Conservation (phyloP, 106 monocot species). For the Dioscorea zingiberensis region DNA sequence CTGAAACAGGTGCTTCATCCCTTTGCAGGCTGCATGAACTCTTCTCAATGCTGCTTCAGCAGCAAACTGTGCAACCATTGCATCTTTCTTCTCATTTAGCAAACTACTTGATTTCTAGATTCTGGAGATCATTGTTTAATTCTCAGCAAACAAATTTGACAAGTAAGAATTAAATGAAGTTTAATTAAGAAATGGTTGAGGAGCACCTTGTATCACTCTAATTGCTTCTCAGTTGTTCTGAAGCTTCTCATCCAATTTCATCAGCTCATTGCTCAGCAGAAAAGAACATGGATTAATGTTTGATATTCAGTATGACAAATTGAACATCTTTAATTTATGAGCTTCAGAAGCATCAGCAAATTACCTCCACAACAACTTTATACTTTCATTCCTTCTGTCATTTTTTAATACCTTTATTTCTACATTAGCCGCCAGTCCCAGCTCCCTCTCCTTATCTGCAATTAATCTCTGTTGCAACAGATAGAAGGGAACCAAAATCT, state of each 20-base stretch:
- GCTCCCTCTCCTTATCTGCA: slow-evolving; percentile 44
- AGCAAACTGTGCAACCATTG: slow-evolving; percentile 54
- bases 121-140: slow-evolving; percentile 28
- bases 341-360: too few species aligned
- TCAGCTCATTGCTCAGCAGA: slow-evolving; percentile 36
- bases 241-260: slow-evolving; percentile 32
- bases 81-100: slow-evolving; percentile 52
- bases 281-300: neutral
- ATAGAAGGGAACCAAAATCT: too few species aligned
- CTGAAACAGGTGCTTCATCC: slow-evolving; percentile 23
- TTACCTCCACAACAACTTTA: slow-evolving; percentile 46
- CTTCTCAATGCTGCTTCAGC: slow-evolving; percentile 69
- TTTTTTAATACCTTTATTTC: slow-evolving; percentile 43
- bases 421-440: slow-evolving; percentile 16
- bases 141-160: too few species aligned
- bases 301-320: too few species aligned
- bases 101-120: slow-evolving; percentile 55
- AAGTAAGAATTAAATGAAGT: neutral
- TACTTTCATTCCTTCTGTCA: slow-evolving; percentile 32
- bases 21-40: slow-evolving; percentile 45
- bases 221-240: slow-evolving; percentile 21
- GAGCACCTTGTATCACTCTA: slow-evolving; percentile 36
- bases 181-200: neutral
- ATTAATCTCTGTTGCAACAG: neutral
- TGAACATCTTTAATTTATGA: neutral